Base-by-base conservation (phyloP, 2,329 filamentous ascomycete genomes). In the Xylariaceae sp. region DNA sequence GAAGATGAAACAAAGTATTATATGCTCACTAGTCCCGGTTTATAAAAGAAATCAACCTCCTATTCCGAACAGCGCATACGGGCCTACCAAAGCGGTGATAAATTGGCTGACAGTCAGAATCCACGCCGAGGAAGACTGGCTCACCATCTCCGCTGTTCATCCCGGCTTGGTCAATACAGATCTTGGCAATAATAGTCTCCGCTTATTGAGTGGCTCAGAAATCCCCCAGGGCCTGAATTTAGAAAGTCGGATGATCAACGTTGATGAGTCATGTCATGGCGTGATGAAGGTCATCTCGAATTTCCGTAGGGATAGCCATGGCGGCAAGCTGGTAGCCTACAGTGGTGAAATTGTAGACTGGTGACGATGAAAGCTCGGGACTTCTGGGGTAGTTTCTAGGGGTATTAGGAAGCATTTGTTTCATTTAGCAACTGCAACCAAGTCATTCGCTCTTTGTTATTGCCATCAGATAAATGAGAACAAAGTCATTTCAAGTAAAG, bases 141-240 rank as follows among this genome's bases (percentile, higher is more conserved):
- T 72, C 16, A 56, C 56, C 3, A 47, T 59, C 3, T 55, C 69
- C 22, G 55, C 59, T 1, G 33, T 65, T 5, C 50, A 64, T 33
- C 65, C 63, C 6, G 64, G 64, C 37, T 62, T 64, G 55, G 66
- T 71, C 0, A 62, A 68, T 44, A 74, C 70, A 0, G 66, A 65
- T 5, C 67, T 71, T 55, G 70, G 69, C 1, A 63, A 65, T 43
- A n/a, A n/a, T n/a, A n/a, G n/a, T n/a, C n/a, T n/a, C n/a, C n/a
- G n/a, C n/a, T n/a, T n/a, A n/a, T n/a, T n/a, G n/a, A n/a, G n/a
- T n/a, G n/a, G n/a, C n/a, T n/a, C n/a, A n/a, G 50, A 47, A 0
- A 67, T 58, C 27, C 64, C 67, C 1, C 50, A 60, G 32, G 41
- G 38, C 2, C 33, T 65, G 5, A 66, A 66, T 0, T 42, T 67